Conservation (phyloP, 345 rosid genomes). For the Eucalyptus microcorys region DNA sequence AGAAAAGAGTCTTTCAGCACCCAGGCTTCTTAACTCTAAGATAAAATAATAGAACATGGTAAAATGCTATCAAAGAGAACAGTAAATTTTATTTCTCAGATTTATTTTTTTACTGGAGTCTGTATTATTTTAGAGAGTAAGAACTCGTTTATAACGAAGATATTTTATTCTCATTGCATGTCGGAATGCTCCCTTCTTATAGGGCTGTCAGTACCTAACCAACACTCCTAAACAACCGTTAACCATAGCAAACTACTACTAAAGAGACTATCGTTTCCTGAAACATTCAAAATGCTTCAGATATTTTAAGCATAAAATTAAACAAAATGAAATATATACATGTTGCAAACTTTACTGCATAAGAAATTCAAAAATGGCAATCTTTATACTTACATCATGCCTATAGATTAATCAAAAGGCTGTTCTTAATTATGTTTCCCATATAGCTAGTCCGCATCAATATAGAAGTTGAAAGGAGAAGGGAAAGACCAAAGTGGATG, state of each 20-base stretch:
- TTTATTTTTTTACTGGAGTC: background rate
- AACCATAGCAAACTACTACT: background rate
- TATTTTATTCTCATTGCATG: background rate
- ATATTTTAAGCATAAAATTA: background rate
- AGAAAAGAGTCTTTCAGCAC: constrained; percentile 6
- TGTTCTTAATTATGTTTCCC: background rate
- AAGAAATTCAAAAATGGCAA: background rate
- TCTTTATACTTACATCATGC: background rate
- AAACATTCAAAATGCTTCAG: background rate
- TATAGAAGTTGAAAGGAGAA: background rate
- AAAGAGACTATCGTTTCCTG: background rate
- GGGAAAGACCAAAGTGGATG: background rate
- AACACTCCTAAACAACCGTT: background rate
- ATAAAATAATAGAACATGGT: background rate
- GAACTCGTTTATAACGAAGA: background rate
- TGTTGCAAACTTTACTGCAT: background rate
- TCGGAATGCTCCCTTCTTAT: background rate
- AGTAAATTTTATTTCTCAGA: background rate
- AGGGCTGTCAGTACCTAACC: background rate
- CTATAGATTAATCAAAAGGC: background rate
- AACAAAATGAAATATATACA: background rate
- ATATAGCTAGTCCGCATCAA: background rate
- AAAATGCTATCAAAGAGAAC: background rate
- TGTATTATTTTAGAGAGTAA: background rate
- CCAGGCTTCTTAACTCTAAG: background rate